Conservation (phyloP, 1,284 basidiomycete species). For the Sanghuangporus sanghuang region DNA sequence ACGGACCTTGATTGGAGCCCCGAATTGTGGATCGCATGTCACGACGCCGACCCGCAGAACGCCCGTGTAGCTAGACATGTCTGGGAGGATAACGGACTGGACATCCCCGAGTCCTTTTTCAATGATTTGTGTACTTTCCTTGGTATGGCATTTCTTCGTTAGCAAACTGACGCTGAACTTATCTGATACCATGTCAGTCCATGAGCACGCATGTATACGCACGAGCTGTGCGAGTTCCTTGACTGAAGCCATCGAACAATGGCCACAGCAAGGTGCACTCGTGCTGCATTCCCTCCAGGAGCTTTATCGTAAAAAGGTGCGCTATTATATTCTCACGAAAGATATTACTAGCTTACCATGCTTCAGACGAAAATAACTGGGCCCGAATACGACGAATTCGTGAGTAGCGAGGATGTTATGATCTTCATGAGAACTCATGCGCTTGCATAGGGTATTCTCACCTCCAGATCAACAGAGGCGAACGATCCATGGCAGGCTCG, state of each 20-base stretch:
- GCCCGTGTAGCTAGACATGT: constrained; percentile 75
- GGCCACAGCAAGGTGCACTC: constrained; percentile 58
- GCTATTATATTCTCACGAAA: neutral
- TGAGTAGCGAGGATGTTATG: constrained; percentile 33
- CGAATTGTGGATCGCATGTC: constrained; percentile 84
- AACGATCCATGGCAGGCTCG: constrained; percentile 91
- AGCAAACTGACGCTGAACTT: neutral
- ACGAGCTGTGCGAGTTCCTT: constrained; percentile 70
- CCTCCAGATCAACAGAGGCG: constrained; percentile 83
- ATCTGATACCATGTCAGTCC: constrained; percentile 41
- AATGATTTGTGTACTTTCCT: constrained; percentile 63
- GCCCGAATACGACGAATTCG: constrained; percentile 88
- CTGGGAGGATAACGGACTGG: constrained; percentile 97
- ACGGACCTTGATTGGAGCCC: constrained; percentile 93
- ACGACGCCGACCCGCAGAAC: constrained; percentile 93
- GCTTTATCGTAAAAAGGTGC: constrained; percentile 81
- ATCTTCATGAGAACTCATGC: neutral
- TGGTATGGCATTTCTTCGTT: constrained; percentile 39
- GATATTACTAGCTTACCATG: constrained; percentile 7
- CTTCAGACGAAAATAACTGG: constrained; percentile 75
- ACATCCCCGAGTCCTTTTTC: constrained; percentile 77
- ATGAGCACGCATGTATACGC: constrained; percentile 82
- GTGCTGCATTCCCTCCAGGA: constrained; percentile 53
- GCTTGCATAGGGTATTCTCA: constrained; percentile 79
- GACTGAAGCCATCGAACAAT: constrained; percentile 72